phyloP scores from a whole-genome alignment of 140 eudicot genomes.

The Senecio squalidus region DNA sequence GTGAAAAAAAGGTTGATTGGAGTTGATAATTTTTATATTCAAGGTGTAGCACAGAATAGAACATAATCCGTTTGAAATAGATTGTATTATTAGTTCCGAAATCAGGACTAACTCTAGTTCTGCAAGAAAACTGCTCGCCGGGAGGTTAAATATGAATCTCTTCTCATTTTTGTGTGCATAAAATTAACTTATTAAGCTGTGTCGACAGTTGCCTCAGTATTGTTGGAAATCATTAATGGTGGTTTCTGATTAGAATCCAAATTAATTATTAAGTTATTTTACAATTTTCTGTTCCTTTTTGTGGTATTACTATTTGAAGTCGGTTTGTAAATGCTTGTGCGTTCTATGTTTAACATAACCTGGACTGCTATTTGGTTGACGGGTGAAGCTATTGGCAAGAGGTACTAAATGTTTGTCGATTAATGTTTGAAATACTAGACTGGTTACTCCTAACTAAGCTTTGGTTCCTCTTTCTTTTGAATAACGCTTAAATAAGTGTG shows the following conservation, averaged over 20 bases:
- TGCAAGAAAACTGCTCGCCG: neutral
- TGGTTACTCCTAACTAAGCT: no score
- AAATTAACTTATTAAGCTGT: neutral
- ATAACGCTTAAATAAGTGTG: no score
- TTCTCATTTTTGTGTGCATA: neutral
- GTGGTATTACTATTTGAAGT: no score
- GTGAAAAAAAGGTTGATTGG: constrained; percentile 3
- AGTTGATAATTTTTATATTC: constrained; percentile 2
- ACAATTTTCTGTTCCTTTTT: no score
- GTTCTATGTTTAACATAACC: no score
- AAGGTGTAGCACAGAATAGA: constrained; percentile 14
- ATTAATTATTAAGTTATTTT: no score
- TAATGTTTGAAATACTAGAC: no score
- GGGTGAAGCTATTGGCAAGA: no score
- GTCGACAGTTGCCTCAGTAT: neutral
- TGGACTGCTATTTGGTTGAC: no score
- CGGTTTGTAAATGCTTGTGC: no score
- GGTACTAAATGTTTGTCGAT: no score
- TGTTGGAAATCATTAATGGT: neutral
- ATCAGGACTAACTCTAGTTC: constrained; percentile 19
- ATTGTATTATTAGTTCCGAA: constrained; percentile 7
- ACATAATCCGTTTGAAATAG: constrained; percentile 8
- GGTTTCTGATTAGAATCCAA: neutral
- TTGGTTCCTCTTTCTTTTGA: no score
- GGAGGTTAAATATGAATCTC: neutral